These are phyloP conservation scores for Remersonia thermophila DNA, from an alignment of 2,329 filamentous ascomycete genomes.

Conservation along the genomic window DNA sequence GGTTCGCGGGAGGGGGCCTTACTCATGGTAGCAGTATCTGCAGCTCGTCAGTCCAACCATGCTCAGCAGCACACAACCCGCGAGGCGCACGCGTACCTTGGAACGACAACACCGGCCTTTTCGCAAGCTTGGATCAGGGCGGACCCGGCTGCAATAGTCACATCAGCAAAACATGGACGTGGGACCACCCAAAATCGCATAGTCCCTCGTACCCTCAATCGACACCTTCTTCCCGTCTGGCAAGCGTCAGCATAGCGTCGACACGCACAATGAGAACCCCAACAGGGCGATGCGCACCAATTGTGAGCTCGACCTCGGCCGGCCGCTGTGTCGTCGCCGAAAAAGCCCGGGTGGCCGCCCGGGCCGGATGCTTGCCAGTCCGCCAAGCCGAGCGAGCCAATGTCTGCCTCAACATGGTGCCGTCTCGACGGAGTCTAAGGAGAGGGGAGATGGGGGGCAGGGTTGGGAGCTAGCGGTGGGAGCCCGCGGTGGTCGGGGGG, in stretches of 20 bases:
- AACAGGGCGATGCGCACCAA: slow-evolving; percentile 48
- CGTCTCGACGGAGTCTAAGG: slow-evolving; percentile 40
- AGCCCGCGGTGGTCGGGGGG: slow-evolving; percentile 2
- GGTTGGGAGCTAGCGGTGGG: too few relatives aligned
- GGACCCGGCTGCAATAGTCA: slow-evolving; percentile 63
- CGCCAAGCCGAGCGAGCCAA: slow-evolving; percentile 57
- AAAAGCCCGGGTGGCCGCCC: slow-evolving; percentile 62
- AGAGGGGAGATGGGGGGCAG: slow-evolving; percentile 17
- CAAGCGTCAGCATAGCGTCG: slow-evolving; percentile 11
- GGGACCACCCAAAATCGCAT: slow-evolving; percentile 8
- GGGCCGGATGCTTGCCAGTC: slow-evolving; percentile 43
- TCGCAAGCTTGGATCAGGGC: slow-evolving; percentile 98
- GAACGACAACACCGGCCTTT: slow-evolving; percentile 83
- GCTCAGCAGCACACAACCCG: not conserved
- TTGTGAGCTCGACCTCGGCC: slow-evolving; percentile 92
- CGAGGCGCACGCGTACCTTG: slow-evolving; percentile 47
- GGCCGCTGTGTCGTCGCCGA: slow-evolving; percentile 64
- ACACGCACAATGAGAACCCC: slow-evolving; percentile 18
- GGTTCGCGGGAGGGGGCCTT: slow-evolving; percentile 27
- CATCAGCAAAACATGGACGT: too few relatives aligned
- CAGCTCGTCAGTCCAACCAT: slow-evolving; percentile 21
- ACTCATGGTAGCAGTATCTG: slow-evolving; percentile 99
- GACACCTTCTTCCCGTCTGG: slow-evolving; percentile 95
- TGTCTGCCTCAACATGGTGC: slow-evolving; percentile 57
- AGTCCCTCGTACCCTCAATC: slow-evolving; percentile 46